Conservation (phyloP, 176 grass and related monocot genomes). For the Aechmea fasciata region DNA sequence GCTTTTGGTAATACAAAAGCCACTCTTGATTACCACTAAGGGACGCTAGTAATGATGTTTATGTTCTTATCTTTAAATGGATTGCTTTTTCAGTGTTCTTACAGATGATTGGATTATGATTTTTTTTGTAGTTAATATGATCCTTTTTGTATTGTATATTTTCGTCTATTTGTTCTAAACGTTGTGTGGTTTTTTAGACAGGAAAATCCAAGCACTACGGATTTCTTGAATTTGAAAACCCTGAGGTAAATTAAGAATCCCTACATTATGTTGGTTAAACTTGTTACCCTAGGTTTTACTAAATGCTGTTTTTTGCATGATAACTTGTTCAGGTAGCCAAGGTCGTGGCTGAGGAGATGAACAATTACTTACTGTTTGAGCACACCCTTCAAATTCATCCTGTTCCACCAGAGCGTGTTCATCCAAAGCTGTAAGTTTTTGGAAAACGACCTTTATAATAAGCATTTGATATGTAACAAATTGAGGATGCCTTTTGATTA, state of each 20-base stretch:
- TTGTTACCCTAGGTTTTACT: not conserved
- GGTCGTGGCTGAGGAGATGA: conserved; percentile 79
- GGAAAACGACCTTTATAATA: not conserved
- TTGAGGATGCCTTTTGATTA: too few species aligned
- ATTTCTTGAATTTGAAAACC: conserved; percentile 86
- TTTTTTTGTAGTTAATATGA: too few species aligned
- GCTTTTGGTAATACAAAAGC: too few species aligned
- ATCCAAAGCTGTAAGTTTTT: conserved; percentile 61
- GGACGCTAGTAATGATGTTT: too few species aligned
- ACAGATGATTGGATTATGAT: too few species aligned
- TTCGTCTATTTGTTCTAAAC: conserved; percentile 16
- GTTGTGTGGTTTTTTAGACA: conserved; percentile 38
- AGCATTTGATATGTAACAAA: too few species aligned
- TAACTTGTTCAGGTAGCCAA: conserved; percentile 56
- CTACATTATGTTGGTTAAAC: not conserved
- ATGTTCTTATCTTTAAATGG: too few species aligned
- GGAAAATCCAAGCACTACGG: conserved; percentile 97
- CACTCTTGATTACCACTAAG: too few species aligned
- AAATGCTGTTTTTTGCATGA: conserved; percentile 1
- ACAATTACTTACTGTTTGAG: conserved; percentile 90
- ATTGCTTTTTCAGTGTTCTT: too few species aligned
- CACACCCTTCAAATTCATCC: conserved; percentile 59
- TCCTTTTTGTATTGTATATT: too few species aligned
- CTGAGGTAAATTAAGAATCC: conserved; percentile 32
- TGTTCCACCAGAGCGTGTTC: conserved; percentile 56